Evolutionary conservation across 208 protist genomes (phyloP).

Genomic region (Phytomonas sp.): DNA sequence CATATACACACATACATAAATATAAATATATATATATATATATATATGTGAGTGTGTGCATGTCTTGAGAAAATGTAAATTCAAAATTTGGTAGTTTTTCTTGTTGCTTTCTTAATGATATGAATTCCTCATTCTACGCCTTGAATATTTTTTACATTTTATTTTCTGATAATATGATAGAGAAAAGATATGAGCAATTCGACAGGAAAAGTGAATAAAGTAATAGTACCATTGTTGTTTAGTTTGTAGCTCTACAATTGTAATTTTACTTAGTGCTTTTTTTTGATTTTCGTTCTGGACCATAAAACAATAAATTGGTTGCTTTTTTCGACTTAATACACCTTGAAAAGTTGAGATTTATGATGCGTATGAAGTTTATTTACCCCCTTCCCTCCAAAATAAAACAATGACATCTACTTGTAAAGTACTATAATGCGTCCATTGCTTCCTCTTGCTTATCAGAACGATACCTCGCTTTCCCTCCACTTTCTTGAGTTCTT

Average conservation of each 20-base stretch:
- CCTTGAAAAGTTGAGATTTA: not conserved
- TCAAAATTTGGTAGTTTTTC: not conserved
- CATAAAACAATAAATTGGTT: not conserved
- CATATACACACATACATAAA: not conserved
- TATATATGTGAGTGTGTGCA: not conserved
- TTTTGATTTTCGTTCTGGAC: not conserved
- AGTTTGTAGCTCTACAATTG: not conserved
- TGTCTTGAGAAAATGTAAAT: not conserved
- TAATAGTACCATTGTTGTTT: not conserved
- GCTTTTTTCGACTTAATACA: not conserved
- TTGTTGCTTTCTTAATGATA: not conserved
- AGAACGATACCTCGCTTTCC: not conserved
- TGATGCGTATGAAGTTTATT: not conserved
- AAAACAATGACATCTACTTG: not conserved
- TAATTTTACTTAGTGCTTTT: not conserved
- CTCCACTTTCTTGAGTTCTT: not conserved
- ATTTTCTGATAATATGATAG: not conserved
- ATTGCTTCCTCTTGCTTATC: not conserved
- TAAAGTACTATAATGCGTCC: not conserved
- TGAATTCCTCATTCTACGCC: not conserved
- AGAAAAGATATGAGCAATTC: not conserved
- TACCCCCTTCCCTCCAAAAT: not conserved
- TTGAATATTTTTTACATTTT: not conserved
- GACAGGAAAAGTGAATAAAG: not conserved
- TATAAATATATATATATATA: not conserved